A percentile compares a stretch with the other conserved stretches of the same genome.
Conservation (phyloP, 129 eudicot species). For the Pseudognaphalium luteoalbum region DNA sequence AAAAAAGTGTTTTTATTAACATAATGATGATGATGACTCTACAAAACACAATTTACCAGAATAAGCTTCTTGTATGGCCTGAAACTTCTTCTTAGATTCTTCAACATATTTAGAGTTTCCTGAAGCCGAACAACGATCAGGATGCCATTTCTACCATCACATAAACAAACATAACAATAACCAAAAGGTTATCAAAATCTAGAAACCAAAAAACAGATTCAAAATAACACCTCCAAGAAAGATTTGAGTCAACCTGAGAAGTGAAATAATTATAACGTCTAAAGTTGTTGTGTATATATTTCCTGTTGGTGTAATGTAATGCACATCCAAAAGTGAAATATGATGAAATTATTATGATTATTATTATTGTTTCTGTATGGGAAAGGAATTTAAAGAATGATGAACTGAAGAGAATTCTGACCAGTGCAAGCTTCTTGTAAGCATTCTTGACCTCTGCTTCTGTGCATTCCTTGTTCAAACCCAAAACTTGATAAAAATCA, state of each 20-base stretch:
- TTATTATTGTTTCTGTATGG: background rate
- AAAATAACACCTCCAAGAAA: background rate
- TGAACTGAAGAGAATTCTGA: conserved; percentile 26
- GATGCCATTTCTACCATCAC: conserved; percentile 81
- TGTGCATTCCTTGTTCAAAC: conserved; percentile 77
- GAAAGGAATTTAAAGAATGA: background rate
- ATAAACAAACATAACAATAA: background rate
- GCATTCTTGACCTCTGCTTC: conserved; percentile 64
- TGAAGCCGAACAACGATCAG: conserved; percentile 81
- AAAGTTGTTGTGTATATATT: background rate
- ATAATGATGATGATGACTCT: background rate
- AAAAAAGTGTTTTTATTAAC: background rate
- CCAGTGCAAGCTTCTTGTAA: conserved; percentile 95
- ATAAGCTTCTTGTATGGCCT: conserved; percentile 88
- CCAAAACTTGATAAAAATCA: conserved; percentile 72
- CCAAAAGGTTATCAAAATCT: background rate
- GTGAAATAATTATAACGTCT: conserved; percentile 9
- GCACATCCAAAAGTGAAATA: background rate
- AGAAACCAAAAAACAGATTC: background rate
- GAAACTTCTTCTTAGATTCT: conserved; percentile 82
- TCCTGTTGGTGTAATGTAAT: background rate
- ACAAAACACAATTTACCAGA: conserved; percentile 52
- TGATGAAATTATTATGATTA: background rate
- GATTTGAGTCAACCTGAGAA: conserved; percentile 16
- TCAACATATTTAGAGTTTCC: conserved; percentile 61